Evolutionary conservation across 257 asterid species (phyloP), one percentile per base, ranked within the genome.

Genomic region (Salvia hispanica): DNA sequence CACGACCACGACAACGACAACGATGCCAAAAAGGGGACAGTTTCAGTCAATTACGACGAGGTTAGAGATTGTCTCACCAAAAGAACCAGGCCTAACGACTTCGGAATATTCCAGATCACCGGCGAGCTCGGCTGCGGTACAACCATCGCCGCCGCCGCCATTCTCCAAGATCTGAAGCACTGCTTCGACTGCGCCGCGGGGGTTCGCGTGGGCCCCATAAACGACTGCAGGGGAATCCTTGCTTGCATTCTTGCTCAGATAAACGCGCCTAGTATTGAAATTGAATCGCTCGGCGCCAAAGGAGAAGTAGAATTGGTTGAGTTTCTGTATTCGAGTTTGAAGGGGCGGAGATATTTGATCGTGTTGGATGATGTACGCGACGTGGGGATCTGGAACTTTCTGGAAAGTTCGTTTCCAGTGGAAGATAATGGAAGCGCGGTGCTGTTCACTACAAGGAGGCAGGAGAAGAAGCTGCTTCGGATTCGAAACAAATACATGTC

Each of bases 81-180:
- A 40, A 18, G 66, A 42, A 60, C 2, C 51, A 60, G 66, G 66
- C 66, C 66, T 6, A 11, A 60, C 33, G 52, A 61, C 4, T 61
- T 42, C 39, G 39, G 66, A 2, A 14, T 42, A 10, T 61, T 61
- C 39, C 66, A 61, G 52, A 40, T 61, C 5, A 16, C 37, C 10
- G 66, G 66, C 0, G 39, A 4, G 18, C 66, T 16, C 1, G 66
- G 52, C 37, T 40, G 5, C 18, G 66, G 66, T 5, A 2, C 15
- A 10, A 61, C 66, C 9, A 15, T 58, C 7, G 64, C 48, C n/a
- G 25, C 64, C 15, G 2, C n/a, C 39, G 4, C 66, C 14, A 16
- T 61, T 18, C 21, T 61, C 3, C 39, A 61, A 40, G 66, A 59
- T 15, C 12, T 59, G 36, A 59, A 59, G 36, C 14, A 10, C 52